Conservation (phyloP, 805 yeast genomes). For the Scheffersomyces stipitis region DNA sequence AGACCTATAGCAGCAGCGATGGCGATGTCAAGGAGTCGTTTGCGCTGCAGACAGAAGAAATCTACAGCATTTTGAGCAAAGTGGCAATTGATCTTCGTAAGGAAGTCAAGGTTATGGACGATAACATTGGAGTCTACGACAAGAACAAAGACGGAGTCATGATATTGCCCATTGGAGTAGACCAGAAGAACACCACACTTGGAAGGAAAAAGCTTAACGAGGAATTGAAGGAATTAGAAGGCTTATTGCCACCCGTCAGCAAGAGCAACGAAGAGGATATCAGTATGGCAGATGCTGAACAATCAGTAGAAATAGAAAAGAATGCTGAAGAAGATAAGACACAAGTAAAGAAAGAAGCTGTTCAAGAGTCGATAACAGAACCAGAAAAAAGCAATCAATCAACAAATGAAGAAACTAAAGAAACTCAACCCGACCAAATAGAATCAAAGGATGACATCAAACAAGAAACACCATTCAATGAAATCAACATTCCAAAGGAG, state of each 20-base stretch:
- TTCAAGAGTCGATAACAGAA: too few relatives aligned
- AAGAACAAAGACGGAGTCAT: constrained; percentile 45
- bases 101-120: constrained; percentile 67
- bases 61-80: constrained; percentile 55
- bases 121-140: constrained; percentile 49
- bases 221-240: constrained; percentile 32
- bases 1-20: constrained; percentile 35
- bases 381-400: too few relatives aligned
- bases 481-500: too few relatives aligned
- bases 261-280: constrained; percentile 11
- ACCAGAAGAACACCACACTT: constrained; percentile 67
- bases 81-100: constrained; percentile 61
- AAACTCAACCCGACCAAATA: not conserved
- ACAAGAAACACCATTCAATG: not conserved
- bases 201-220: constrained; percentile 57
- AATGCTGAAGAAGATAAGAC: constrained; percentile 3
- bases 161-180: constrained; percentile 67
- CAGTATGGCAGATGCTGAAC: constrained; percentile 4
- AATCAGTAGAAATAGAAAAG: constrained; percentile 4
- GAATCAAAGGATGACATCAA: not conserved
- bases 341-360: not conserved
- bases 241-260: constrained; percentile 12
- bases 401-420: constrained; percentile 1
- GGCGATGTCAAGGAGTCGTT: constrained; percentile 40
- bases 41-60: constrained; percentile 41